These are phyloP conservation scores for Scheffersomyces quercinus DNA, from an alignment of 1,139 yeast species.

Conservation along the genomic window DNA sequence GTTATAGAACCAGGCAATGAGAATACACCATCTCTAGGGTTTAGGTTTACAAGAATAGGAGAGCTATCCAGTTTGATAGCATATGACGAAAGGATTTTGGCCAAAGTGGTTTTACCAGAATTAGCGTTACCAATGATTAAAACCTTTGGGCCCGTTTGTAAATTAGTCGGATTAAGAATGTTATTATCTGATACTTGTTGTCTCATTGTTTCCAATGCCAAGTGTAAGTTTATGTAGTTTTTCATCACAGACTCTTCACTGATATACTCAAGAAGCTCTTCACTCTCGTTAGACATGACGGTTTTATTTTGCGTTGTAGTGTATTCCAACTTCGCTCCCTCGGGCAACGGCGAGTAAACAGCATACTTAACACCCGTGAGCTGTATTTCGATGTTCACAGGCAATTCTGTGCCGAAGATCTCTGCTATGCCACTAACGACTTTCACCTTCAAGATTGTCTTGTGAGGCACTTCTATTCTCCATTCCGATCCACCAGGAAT, in stretches of 20 bases:
- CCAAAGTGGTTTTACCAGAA: slow-evolving; percentile 77
- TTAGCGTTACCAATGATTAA: slow-evolving; percentile 71
- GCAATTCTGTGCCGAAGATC: slow-evolving; percentile 89
- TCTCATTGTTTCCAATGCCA: slow-evolving; percentile 70
- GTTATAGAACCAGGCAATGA: slow-evolving; percentile 83
- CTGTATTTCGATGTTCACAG: slow-evolving; percentile 65
- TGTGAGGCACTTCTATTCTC: slow-evolving; percentile 76
- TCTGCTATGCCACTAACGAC: slow-evolving; percentile 76
- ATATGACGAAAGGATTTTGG: slow-evolving; percentile 71
- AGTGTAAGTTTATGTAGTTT: slow-evolving; percentile 67
- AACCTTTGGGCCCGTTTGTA: slow-evolving; percentile 59
- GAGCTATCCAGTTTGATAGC: slow-evolving; percentile 68
- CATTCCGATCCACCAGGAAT: slow-evolving; percentile 67
- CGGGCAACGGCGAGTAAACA: slow-evolving; percentile 61
- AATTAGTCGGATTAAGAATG: slow-evolving; percentile 13
- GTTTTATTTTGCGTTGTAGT: slow-evolving; percentile 50
- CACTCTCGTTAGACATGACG: slow-evolving; percentile 37
- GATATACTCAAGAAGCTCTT: slow-evolving; percentile 54
- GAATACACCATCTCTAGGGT: slow-evolving; percentile 78
- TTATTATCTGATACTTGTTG: slow-evolving; percentile 32
- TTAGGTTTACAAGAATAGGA: slow-evolving; percentile 75
- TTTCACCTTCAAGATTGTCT: slow-evolving; percentile 55
- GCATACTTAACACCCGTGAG: slow-evolving; percentile 58
- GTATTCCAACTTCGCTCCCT: slow-evolving; percentile 57
- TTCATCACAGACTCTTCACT: slow-evolving; percentile 72